phyloP scores from a whole-genome alignment of 2,329 filamentous ascomycete genomes.

The Stemphylium lycopersici region DNA sequence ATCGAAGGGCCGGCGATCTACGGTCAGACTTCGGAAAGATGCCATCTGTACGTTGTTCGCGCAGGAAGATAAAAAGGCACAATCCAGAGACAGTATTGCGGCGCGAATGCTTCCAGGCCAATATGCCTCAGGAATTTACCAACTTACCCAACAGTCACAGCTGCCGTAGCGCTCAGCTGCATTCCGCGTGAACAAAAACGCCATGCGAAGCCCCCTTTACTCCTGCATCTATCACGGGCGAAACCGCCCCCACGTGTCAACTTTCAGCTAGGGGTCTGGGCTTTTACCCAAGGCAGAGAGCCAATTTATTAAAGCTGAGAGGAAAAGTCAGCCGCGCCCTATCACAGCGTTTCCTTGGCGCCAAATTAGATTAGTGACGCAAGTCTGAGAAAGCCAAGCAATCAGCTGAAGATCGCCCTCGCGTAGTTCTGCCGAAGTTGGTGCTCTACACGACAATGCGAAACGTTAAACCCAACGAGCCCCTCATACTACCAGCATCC shows the following conservation, averaged over 20 bases:
- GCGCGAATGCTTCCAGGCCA: not conserved
- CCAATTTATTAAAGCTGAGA: constrained; percentile 1
- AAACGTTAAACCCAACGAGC: not conserved
- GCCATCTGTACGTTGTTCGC: constrained; percentile 5
- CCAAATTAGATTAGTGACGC: constrained; percentile 23
- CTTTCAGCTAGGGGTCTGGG: constrained; percentile 2
- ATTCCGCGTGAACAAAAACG: not conserved
- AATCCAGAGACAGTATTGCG: not conserved
- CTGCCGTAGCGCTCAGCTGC: not conserved
- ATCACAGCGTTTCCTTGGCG: constrained; percentile 10
- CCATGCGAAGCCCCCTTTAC: not conserved
- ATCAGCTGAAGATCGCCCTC: constrained; percentile 8
- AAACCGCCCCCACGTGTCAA: not conserved
- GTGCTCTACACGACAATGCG: constrained; percentile 10
- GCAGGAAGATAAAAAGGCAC: not conserved
- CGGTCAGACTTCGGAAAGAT: constrained; percentile 19
- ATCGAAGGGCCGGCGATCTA: constrained; percentile 18
- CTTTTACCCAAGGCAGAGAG: constrained; percentile 1
- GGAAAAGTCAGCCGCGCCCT: not conserved
- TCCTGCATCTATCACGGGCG: not conserved
- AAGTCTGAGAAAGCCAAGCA: constrained; percentile 32
- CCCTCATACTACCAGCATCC: not conserved
- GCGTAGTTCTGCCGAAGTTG: constrained; percentile 4
- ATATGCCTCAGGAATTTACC: not conserved
- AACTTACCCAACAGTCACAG: not conserved